phyloP scores from a whole-genome alignment of 1,284 basidiomycete species.

The Ustilago esculenta region DNA sequence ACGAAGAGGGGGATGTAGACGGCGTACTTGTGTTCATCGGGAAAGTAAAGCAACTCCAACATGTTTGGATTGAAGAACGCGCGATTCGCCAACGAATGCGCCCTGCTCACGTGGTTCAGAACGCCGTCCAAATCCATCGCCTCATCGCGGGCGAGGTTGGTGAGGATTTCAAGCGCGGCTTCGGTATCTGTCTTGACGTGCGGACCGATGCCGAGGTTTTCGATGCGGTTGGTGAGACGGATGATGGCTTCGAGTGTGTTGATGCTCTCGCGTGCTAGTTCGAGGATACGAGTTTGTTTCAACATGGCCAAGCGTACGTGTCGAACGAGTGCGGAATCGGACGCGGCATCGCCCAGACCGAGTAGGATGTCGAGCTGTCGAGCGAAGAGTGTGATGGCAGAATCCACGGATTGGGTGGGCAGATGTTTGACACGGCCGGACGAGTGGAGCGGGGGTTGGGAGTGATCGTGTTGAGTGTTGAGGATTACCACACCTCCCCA shows the following conservation, averaged over 20 bases:
- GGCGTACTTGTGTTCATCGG: constrained; percentile 68
- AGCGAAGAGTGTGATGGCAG: constrained; percentile 78
- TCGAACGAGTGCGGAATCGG: background rate
- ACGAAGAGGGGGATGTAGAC: constrained; percentile 67
- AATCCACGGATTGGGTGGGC: constrained; percentile 69
- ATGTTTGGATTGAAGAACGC: constrained; percentile 98
- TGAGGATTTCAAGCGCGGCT: constrained; percentile 17
- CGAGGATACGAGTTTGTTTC: constrained; percentile 44
- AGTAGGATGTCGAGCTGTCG: constrained; percentile 80
- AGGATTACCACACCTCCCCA: constrained; percentile 90
- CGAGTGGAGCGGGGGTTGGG: too few relatives aligned
- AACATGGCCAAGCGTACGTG: constrained; percentile 28
- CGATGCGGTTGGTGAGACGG: constrained; percentile 54
- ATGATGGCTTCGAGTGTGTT: constrained; percentile 56
- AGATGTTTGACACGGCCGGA: constrained; percentile 16
- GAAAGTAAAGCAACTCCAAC: constrained; percentile 93
- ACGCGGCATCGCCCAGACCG: constrained; percentile 70
- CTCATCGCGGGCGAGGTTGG: background rate
- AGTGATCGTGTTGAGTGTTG: constrained; percentile 70
- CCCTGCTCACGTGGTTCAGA: constrained; percentile 75
- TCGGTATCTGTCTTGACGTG: constrained; percentile 45
- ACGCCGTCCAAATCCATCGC: constrained; percentile 62
- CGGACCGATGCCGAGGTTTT: constrained; percentile 57
- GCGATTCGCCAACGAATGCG: constrained; percentile 78
- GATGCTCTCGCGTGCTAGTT: constrained; percentile 37